Evolutionary conservation across 2,329 filamentous ascomycete species (phyloP), one percentile per base, ranked within the genome.

Genomic region (Fusarium nodosum): DNA sequence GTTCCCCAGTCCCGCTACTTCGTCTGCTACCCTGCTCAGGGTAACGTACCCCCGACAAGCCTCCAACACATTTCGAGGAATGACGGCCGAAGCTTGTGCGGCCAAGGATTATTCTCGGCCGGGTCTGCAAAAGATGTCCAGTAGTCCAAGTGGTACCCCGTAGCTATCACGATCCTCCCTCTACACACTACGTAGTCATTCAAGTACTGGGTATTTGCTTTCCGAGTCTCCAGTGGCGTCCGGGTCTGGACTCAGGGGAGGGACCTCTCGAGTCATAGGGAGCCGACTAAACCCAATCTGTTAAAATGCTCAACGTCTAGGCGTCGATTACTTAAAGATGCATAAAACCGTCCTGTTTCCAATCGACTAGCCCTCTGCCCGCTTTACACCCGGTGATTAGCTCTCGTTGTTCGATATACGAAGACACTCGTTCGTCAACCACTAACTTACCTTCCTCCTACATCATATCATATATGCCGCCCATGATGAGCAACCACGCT

Each of bases 261-360:
- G 20, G 59, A 58, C 13, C 13, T 45, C 22, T 26, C n/a, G 41
- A 51, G 51, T n/a, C 44, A 39, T 56, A 52, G 22, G 13, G 24
- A 22, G 22, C 13, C 41, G 28, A 10, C n/a, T 45, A 26, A 38
- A 12, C 51, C 52, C 22, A 44, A 44, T 59, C 10, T 22, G 45
- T 34, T 4, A 12, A 13, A 8, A 7, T 50, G n/a, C 24, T 18
- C 44, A 64, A 39, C 28, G 45, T 36, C 60, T 64, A 45, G 59
- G 61, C 52, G 52, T 12, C n/a, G 59, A 24, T 26, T 64, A 45
- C 42, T 64, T 64, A 57, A 56, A 50, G 28, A n/a, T 58, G 51
- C 33, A 64, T 51, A 57, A 38, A 48, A 22, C 61, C 60, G 38
- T 46, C 47, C 15, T 64, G 60, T 64, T 59, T 13, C 51, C 26